A percentile compares a stretch with the other conserved stretches of the same genome.
Conservation (phyloP, 2,329 filamentous ascomycete species). For the Acrocalymma vagum region DNA sequence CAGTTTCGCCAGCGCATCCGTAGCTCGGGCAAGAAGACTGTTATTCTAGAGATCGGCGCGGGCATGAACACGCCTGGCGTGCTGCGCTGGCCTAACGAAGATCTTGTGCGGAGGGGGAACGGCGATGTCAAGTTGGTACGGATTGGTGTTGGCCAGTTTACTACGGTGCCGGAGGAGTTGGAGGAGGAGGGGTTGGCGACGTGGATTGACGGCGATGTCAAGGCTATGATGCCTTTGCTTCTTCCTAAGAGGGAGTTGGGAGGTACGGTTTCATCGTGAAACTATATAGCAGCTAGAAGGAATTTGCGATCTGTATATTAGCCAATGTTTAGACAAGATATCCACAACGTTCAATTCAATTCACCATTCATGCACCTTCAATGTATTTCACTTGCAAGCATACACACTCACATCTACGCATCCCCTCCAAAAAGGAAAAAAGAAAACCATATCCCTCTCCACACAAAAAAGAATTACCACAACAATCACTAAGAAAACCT, state of each 20-base stretch:
- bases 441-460: no score
- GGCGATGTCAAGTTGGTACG: conserved; percentile 27
- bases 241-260: conserved; percentile 1
- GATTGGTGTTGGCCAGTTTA: conserved; percentile 19
- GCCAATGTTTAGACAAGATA: no score
- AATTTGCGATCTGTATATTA: no score
- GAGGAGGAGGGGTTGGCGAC: conserved; percentile 22
- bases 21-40: conserved; percentile 18
- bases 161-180: conserved; percentile 21
- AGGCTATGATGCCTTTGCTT: conserved; percentile 14
- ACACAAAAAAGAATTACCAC: no score
- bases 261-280: no score
- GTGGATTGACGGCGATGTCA: conserved; percentile 23
- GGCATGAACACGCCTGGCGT: conserved; percentile 35
- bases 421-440: no score
- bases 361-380: no score
- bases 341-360: no score
- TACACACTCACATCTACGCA: no score
- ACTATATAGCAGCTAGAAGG: no score
- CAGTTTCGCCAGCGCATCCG: conserved; percentile 20
- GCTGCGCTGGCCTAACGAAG: conserved; percentile 31
- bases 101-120: conserved; percentile 19
- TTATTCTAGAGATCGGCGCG: conserved; percentile 29
- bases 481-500: no score
- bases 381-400: no score